Percentiles rank a stretch among this genome's conserved stretches.
Conservation (phyloP, 1,139 yeast genomes). For the Sugiyamaella grinbergsii region DNA sequence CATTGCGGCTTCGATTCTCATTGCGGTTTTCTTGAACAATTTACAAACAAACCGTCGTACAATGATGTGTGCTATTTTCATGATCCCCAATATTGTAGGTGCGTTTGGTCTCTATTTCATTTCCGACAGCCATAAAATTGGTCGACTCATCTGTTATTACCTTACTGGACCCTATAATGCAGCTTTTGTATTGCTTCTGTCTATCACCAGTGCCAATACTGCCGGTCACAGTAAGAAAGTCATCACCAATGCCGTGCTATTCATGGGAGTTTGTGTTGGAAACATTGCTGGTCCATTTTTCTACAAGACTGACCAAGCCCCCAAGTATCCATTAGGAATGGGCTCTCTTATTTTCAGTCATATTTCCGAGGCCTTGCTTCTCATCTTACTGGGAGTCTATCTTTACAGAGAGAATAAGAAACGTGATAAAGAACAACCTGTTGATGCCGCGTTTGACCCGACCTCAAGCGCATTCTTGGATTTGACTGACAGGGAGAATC, state of each 20-base stretch:
- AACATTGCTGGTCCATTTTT: conserved; percentile 59
- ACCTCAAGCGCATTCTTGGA: conserved; percentile 51
- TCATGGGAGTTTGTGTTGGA: conserved; percentile 58
- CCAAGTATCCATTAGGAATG: conserved; percentile 52
- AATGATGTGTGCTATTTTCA: conserved; percentile 27
- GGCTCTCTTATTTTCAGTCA: conserved; percentile 45
- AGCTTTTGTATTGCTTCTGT: conserved; percentile 51
- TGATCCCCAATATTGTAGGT: conserved; percentile 35
- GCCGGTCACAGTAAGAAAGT: conserved; percentile 60
- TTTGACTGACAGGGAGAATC: conserved; percentile 64
- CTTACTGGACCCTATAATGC: conserved; percentile 40
- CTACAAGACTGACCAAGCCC: conserved; percentile 52
- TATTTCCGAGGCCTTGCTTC: conserved; percentile 36
- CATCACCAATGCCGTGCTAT: conserved; percentile 47
- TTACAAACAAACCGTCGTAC: conserved; percentile 24
- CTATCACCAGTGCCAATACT: conserved; percentile 53
- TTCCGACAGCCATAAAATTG: conserved; percentile 28
- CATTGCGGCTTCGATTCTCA: conserved; percentile 29
- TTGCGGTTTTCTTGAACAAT: conserved; percentile 29
- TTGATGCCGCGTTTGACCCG: conserved; percentile 3
- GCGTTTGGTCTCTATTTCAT: conserved; percentile 34
- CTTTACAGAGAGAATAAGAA: conserved; percentile 40
- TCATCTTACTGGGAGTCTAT: conserved; percentile 39
- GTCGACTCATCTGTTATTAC: conserved; percentile 35
- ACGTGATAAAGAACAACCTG: conserved; percentile 26